Base-by-base conservation (phyloP, 2,329 filamentous ascomycete species). In the Onygenales sp. region DNA sequence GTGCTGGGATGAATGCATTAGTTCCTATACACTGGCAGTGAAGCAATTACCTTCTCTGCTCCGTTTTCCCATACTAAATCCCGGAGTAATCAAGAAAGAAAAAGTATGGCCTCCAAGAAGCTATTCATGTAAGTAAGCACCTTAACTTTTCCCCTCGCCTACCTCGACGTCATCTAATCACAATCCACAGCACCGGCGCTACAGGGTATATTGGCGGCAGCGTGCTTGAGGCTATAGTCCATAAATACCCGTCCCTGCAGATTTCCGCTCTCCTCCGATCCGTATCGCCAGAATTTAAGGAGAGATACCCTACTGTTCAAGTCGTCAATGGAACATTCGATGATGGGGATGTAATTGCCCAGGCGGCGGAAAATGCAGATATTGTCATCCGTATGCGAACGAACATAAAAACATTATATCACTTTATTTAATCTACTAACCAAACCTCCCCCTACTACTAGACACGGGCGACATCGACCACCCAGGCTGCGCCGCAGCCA, bases 281-380 rank as follows among this genome's bases (percentile, higher is more conserved):
- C 9, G n/a, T 27, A 5, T 43, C 51, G 31, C 27, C 32, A 13
- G 51, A 33, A n/a, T 53, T 53, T 33, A 48, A 41, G 27, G 36
- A 45, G 32, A 17, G 51, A 39, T 79, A 72, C 56, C 65, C 77
- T 5, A 72, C 69, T 14, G 64, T 75, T 51, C 68, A 66, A 43
- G 68, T 79, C 21, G 74, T 78, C 5, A 76, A 77, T 55, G 77
- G 78, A 33, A 69, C 71, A 54, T 67, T 76, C 8, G 71, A 78
- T 50, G 67, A 66, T 55, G 57, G 61, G 6, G 62, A 70, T 1
- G 38, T 77, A 5, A 55, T 79, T 2, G 65, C 72, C 10, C 61
- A 70, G 17, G 71, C 73, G 49, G 67, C 71, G 13, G 58, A 62
- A 2, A 66, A 69, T 52, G 73, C 75, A 5, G 72, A 78, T 61